A percentile compares a stretch with the other conserved stretches of the same genome.
phyloP scores from a whole-genome alignment of 176 grass and related monocot species.

The Urochloa ruziziensis region DNA sequence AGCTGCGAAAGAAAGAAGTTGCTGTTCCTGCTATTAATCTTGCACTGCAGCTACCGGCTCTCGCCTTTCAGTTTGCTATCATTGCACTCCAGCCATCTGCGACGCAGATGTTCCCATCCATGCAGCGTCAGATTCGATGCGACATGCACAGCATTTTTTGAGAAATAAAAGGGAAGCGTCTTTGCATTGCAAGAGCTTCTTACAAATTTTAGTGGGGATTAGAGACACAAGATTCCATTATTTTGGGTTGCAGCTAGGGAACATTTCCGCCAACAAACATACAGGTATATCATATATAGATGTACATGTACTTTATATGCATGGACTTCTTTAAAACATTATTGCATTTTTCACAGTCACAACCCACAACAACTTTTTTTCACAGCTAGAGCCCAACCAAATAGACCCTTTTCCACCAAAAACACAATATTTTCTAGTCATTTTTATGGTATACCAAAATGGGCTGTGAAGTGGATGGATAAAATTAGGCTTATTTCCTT shows the following conservation, averaged over 20 bases:
- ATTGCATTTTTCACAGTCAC: too few species aligned
- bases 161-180: background rate
- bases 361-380: too few species aligned
- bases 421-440: too few species aligned
- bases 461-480: too few species aligned
- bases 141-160: background rate
- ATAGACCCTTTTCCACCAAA: too few species aligned
- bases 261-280: background rate
- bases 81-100: background rate
- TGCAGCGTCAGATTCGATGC: conserved; percentile 21
- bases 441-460: too few species aligned
- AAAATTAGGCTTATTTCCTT: too few species aligned
- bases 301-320: too few species aligned
- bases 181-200: background rate
- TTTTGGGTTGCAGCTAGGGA: background rate
- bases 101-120: background rate
- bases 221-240: background rate
- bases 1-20: background rate
- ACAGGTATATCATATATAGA: background rate
- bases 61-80: background rate
- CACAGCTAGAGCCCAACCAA: too few species aligned
- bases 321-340: too few species aligned
- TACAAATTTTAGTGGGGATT: background rate
- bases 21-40: conserved; percentile 2
- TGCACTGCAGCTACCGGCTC: background rate